phyloP scores from a whole-genome alignment of 306 rosid genomes.

The Herpetospermum pedunculosum region DNA sequence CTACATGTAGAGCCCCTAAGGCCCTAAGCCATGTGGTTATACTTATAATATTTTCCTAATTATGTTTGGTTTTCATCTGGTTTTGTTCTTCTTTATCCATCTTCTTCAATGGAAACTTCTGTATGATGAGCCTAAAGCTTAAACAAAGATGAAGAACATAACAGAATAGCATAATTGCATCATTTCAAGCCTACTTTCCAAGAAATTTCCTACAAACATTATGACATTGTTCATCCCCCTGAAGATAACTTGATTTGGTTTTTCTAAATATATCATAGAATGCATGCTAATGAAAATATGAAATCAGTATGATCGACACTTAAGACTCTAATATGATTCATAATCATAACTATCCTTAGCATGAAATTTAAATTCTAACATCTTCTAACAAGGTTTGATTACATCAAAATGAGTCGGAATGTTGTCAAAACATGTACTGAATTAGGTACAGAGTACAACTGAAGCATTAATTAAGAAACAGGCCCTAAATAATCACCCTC shows the following conservation, averaged over 20 bases:
- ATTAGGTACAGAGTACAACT: background rate
- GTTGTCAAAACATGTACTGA: background rate
- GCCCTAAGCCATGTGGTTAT: background rate
- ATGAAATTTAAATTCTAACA: background rate
- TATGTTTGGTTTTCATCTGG: background rate
- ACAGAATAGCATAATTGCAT: background rate
- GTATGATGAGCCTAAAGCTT: background rate
- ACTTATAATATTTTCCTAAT: background rate
- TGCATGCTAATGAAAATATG: background rate
- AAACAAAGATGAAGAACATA: background rate
- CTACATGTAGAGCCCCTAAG: background rate
- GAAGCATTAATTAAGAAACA: conserved; percentile 17
- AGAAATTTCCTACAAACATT: background rate
- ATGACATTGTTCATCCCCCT: background rate
- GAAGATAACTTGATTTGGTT: background rate
- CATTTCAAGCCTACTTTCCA: background rate
- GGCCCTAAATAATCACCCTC: conserved; percentile 83
- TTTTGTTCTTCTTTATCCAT: too few relatives aligned
- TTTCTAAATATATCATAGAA: background rate
- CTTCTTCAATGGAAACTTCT: background rate
- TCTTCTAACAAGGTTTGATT: background rate
- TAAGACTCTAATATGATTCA: background rate
- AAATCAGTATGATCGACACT: background rate
- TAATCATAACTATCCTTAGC: background rate
- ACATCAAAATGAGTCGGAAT: background rate